Evolutionary conservation across 306 rosid genomes (phyloP).

Genomic region (Quercus cerris): DNA sequence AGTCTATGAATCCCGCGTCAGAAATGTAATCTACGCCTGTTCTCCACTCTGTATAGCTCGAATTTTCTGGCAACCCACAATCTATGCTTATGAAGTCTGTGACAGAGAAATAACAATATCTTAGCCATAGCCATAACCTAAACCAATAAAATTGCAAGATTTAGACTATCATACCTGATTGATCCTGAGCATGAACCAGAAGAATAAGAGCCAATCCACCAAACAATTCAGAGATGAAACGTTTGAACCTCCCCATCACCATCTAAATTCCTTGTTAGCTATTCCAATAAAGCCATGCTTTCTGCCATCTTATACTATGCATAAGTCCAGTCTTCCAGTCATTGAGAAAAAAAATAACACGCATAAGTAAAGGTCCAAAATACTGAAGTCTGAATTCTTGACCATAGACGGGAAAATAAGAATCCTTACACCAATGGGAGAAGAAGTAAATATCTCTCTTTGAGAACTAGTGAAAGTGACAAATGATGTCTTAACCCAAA

Average conservation of each 20-base stretch:
- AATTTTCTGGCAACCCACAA: constrained; percentile 36
- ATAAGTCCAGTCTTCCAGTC: too few species aligned
- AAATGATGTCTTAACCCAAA: too few species aligned
- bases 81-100: constrained; percentile 60
- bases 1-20: constrained; percentile 37
- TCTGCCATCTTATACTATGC: not conserved
- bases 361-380: too few species aligned
- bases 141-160: not conserved
- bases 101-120: not conserved
- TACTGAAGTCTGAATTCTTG: too few species aligned
- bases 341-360: too few species aligned
- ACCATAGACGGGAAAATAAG: too few species aligned
- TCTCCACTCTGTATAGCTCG: constrained; percentile 21
- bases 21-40: constrained; percentile 41
- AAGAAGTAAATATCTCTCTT: too few species aligned
- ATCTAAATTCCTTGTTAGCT: not conserved
- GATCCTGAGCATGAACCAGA: constrained; percentile 39
- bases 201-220: constrained; percentile 5
- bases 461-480: not conserved
- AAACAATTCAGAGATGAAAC: constrained; percentile 9
- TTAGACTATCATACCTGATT: constrained; percentile 35
- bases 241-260: constrained; percentile 14
- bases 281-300: not conserved
- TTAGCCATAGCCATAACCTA: not conserved
- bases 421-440: too few species aligned